Percentiles rank a stretch among this genome's conserved stretches.
phyloP scores from a whole-genome alignment of 352 stramenopile species.

The Globisporangium nodosum region DNA sequence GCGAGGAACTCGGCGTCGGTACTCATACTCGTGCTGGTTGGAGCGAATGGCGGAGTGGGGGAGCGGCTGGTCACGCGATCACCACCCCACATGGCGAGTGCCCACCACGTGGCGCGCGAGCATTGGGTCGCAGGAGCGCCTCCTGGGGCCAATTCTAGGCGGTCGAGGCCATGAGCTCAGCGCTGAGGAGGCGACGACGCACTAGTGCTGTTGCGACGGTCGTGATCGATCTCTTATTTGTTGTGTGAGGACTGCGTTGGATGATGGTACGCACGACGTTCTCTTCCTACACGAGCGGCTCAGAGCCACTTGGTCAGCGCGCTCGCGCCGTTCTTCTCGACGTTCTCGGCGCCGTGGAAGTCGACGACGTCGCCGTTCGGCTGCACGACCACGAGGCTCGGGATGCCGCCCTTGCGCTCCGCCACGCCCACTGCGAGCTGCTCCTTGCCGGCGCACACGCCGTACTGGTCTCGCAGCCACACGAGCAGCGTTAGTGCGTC shows the following conservation, averaged over 20 bases:
- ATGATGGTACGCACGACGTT: too few relatives aligned
- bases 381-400: slow-evolving; percentile 67
- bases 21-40: slow-evolving; percentile 2
- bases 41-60: too few relatives aligned
- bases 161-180: background rate
- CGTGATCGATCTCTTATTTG: background rate
- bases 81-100: background rate
- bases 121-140: background rate
- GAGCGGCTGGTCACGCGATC: background rate
- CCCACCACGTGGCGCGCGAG: background rate
- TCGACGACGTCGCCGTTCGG: slow-evolving; percentile 60
- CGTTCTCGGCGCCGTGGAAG: slow-evolving; percentile 49
- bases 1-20: slow-evolving; percentile 44
- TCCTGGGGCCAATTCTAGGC: background rate
- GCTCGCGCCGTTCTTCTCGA: slow-evolving; percentile 47
- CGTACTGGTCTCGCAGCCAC: slow-evolving; percentile 26
- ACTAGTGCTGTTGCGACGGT: background rate
- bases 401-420: slow-evolving; percentile 64
- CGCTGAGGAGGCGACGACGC: background rate
- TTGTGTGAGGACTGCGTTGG: background rate
- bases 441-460: slow-evolving; percentile 67
- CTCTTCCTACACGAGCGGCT: background rate
- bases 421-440: slow-evolving; percentile 43
- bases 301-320: slow-evolving; percentile 39
- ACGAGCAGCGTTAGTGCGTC: background rate